Evolutionary conservation across 2,329 filamentous ascomycete species (phyloP).

Genomic region (Diaporthe ampelina): DNA sequence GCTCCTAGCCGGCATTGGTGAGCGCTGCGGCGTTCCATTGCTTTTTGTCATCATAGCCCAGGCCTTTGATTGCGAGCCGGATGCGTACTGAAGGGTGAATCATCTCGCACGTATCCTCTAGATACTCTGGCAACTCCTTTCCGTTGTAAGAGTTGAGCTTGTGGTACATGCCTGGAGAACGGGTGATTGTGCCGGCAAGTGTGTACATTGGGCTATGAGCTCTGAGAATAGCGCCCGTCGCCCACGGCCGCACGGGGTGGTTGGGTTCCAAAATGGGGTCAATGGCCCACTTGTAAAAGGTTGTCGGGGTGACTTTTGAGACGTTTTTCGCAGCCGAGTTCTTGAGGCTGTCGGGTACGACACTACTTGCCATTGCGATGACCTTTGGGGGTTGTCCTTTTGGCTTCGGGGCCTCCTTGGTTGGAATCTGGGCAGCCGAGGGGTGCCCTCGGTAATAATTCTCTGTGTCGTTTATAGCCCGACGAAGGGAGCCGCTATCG

Average conservation of each 20-base stretch:
- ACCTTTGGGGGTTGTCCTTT: constrained; percentile 32
- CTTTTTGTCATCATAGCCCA: constrained; percentile 62
- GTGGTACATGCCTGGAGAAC: constrained; percentile 64
- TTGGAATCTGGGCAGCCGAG: constrained; percentile 36
- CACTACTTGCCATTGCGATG: constrained; percentile 28
- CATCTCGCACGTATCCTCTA: constrained; percentile 67
- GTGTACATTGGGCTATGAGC: constrained; percentile 58
- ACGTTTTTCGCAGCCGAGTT: constrained; percentile 24
- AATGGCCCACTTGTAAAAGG: constrained; percentile 58
- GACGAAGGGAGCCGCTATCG: constrained; percentile 56
- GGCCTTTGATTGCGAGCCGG: constrained; percentile 64
- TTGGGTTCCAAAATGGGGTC: constrained; percentile 62
- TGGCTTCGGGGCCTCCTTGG: constrained; percentile 38
- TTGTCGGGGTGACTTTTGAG: constrained; percentile 15
- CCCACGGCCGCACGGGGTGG: constrained; percentile 63
- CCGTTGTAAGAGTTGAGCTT: constrained; percentile 58
- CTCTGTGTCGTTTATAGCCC: constrained; percentile 54
- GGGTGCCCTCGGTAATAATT: constrained; percentile 44
- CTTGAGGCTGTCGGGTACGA: constrained; percentile 34
- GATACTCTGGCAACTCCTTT: constrained; percentile 53
- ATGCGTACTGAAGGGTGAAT: constrained; percentile 68
- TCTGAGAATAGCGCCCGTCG: constrained; percentile 59
- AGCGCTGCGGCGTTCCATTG: constrained; percentile 64
- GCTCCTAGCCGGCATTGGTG: constrained; percentile 56
- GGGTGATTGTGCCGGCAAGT: constrained; percentile 57